phyloP scores from a whole-genome alignment of 495 filamentous ascomycete species.

The Cudoniella acicularis region DNA sequence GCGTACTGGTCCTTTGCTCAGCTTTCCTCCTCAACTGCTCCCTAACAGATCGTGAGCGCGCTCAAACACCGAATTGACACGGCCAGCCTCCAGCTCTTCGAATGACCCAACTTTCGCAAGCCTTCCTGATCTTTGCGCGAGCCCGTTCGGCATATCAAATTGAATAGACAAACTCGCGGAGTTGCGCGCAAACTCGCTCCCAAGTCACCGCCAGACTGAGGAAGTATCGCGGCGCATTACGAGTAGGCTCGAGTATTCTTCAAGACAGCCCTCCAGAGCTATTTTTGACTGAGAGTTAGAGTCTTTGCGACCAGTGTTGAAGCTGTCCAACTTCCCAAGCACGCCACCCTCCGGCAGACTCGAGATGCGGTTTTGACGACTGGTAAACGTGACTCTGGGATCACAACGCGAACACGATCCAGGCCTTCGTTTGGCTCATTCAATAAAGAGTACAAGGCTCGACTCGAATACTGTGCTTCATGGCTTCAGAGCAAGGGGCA shows the following conservation, averaged over 20 bases:
- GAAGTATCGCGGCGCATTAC: constrained; percentile 1
- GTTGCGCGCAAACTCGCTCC: constrained; percentile 14
- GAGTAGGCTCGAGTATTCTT: constrained; percentile 1
- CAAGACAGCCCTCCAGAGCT: not conserved
- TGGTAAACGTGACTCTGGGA: constrained; percentile 7
- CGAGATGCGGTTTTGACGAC: constrained; percentile 17
- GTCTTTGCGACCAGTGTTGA: constrained; percentile 8
- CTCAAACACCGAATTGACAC: not conserved
- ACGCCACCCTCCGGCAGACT: not conserved
- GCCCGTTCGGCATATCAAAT: not conserved
- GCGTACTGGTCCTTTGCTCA: not conserved
- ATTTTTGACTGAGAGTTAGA: constrained; percentile 1
- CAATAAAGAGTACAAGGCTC: not conserved
- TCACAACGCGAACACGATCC: constrained; percentile 1
- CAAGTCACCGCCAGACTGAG: not conserved
- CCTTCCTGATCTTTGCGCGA: not conserved
- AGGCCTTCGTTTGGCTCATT: not conserved
- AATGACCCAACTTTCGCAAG: not conserved
- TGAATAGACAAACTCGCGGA: constrained; percentile 3
- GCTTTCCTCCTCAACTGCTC: not conserved
- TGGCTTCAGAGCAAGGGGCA: constrained; percentile 25
- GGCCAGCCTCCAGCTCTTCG: not conserved
- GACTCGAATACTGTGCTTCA: constrained; percentile 5
- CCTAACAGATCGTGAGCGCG: not conserved
- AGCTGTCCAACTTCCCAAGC: too few species aligned